Percentiles rank a stretch among this genome's conserved stretches.
Evolutionary conservation across 2,329 filamentous ascomycete species (phyloP).

Genomic region (Mariannaea elegans): DNA sequence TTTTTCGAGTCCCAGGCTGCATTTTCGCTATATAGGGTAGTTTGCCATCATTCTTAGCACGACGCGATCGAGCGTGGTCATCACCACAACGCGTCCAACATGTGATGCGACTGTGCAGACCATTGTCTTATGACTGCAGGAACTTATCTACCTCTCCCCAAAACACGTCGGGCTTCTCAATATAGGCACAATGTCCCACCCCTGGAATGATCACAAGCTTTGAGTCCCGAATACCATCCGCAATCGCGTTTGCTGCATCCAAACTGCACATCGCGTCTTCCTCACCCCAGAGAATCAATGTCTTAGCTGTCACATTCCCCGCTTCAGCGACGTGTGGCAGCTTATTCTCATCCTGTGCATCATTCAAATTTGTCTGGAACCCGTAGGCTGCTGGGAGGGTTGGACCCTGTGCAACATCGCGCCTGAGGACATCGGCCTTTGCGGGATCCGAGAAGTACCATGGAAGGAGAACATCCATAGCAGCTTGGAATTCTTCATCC

Average conservation of each 20-base stretch:
- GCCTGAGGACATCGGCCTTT: neutral
- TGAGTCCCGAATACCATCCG: neutral
- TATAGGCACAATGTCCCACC: neutral
- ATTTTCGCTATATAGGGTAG: no score
- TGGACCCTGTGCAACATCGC: neutral
- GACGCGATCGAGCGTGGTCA: no score
- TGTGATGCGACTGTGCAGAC: no score
- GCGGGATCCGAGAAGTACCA: constrained; percentile 4
- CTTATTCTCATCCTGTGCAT: neutral
- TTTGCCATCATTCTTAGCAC: no score
- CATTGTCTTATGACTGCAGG: no score
- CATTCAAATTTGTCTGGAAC: constrained; percentile 8
- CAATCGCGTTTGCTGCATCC: neutral
- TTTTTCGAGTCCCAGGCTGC: no score
- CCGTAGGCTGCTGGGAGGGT: neutral
- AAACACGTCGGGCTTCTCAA: neutral
- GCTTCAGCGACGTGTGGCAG: constrained; percentile 7
- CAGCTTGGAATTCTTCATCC: constrained; percentile 7
- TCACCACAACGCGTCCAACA: no score
- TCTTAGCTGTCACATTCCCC: constrained; percentile 7
- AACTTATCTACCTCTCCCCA: no score
- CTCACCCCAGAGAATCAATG: constrained; percentile 4
- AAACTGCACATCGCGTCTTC: constrained; percentile 13
- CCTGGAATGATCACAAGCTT: neutral
- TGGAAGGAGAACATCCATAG: constrained; percentile 1